phyloP scores from a whole-genome alignment of 352 stramenopile species.

The Phytophthora cryptogea region DNA sequence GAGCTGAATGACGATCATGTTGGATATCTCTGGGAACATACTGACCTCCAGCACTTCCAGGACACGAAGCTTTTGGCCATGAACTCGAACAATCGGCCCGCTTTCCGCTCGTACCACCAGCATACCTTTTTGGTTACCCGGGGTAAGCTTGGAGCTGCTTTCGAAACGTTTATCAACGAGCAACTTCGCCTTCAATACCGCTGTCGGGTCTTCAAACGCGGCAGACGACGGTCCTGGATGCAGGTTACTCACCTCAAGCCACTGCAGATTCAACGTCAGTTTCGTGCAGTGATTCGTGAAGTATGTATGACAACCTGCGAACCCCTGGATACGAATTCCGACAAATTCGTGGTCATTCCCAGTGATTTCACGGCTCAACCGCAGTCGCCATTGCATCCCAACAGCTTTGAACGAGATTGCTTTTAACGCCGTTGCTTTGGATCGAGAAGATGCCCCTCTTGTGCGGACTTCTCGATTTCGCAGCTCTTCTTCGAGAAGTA shows the following conservation, averaged over 20 bases:
- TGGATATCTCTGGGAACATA: slow-evolving; percentile 81
- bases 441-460: slow-evolving; percentile 37
- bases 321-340: slow-evolving; percentile 61
- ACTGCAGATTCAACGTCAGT: slow-evolving; percentile 75
- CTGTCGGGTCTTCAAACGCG: slow-evolving; percentile 73
- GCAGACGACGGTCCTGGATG: slow-evolving; percentile 73
- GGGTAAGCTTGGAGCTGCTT: slow-evolving; percentile 29
- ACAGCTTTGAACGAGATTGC: slow-evolving; percentile 71
- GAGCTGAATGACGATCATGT: slow-evolving; percentile 87
- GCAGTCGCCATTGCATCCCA: slow-evolving; percentile 60
- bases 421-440: slow-evolving; percentile 44
- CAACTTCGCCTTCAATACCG: slow-evolving; percentile 73
- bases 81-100: slow-evolving; percentile 62
- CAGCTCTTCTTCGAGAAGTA: slow-evolving; percentile 71
- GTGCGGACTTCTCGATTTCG: slow-evolving; percentile 60
- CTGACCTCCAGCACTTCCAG: slow-evolving; percentile 81
- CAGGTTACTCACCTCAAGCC: slow-evolving; percentile 84
- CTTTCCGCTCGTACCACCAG: slow-evolving; percentile 77
- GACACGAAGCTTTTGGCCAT: slow-evolving; percentile 72
- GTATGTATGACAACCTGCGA: slow-evolving; percentile 70
- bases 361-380: slow-evolving; percentile 58
- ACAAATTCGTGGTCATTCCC: slow-evolving; percentile 77
- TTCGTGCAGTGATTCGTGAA: slow-evolving; percentile 78
- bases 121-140: slow-evolving; percentile 70
- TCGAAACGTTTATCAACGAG: slow-evolving; percentile 63